Base-by-base conservation (phyloP, 2,329 filamentous ascomycete genomes). In the Fusarium sp. region DNA sequence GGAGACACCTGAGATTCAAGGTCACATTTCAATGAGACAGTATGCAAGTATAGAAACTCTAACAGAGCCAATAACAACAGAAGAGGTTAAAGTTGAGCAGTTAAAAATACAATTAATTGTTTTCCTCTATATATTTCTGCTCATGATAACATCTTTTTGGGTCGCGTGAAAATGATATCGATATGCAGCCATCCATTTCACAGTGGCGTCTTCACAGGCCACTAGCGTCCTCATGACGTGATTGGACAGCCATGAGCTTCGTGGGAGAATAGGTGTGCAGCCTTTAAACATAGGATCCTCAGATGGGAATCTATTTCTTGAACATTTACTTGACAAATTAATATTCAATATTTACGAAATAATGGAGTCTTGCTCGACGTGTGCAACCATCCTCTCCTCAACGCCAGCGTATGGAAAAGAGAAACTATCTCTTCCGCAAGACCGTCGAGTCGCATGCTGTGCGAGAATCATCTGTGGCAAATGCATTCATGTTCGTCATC, bases 361-460 rank as follows among this genome's bases (percentile, higher is more conserved):
- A 52, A 82, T 82, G 81, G 81, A 83, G 33, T 85, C 87, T 18
- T 94, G 92, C 81, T 93, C 91, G 79, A 94, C 91, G 27, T 94
- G 92, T 80, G 90, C 92, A 35, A 85, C 84, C 29, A 81, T 91
- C 31, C 86, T 94, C 31, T 84, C 86, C 46, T 83, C 86, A 8
- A 84, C 88, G 35, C 84, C 86, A 56, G 84, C 86, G 38, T 83
- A 84, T 33, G 85, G 85, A 84, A 42, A 90, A 92, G 82, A 93
- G 92, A 78, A 69, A 18, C 42, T 56, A 41, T 86, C 88, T 18
- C 81, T 88, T 5, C 85, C 87, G 31, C 83, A 86, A 52, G 87
- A 91, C 77, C 88, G 92, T 56, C 83, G 86, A 68, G 84, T 94
- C 35, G 85, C 86, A 38, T 95, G 93, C 80, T 95, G 93, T 80